A percentile compares a stretch with the other conserved stretches of the same genome.
These are phyloP conservation scores for Kalaharituber pfeilii DNA, from an alignment of 2,329 filamentous ascomycete genomes.

Conservation along the genomic window DNA sequence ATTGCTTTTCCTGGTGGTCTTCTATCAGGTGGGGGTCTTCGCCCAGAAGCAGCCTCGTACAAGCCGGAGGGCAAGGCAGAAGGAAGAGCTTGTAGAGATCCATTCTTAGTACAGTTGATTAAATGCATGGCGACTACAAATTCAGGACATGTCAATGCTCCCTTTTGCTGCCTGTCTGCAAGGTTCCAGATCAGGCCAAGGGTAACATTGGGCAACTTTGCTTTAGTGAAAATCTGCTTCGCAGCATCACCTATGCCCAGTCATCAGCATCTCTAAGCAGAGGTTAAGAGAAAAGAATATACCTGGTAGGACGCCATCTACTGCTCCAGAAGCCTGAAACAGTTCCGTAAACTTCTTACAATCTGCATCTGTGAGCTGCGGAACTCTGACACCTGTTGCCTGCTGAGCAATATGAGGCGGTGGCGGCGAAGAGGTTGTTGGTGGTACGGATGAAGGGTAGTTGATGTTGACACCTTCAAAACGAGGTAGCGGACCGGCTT, in stretches of 20 bases:
- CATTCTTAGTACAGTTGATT: conserved; percentile 75
- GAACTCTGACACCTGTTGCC: conserved; percentile 53
- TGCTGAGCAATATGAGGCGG: conserved; percentile 29
- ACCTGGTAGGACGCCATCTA: conserved; percentile 58
- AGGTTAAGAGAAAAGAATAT: background rate
- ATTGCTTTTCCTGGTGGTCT: conserved; percentile 29
- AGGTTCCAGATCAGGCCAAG: conserved; percentile 94
- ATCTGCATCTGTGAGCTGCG: conserved; percentile 74
- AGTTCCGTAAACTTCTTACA: conserved; percentile 73
- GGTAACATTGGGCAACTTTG: conserved; percentile 71
- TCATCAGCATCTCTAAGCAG: conserved; percentile 8
- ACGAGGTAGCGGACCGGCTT: conserved; percentile 66
- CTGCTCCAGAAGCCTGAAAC: conserved; percentile 74
- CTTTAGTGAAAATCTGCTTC: conserved; percentile 89
- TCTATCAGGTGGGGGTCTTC: conserved; percentile 31
- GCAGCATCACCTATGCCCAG: conserved; percentile 57
- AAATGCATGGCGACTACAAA: conserved; percentile 98
- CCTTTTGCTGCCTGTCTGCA: conserved; percentile 82
- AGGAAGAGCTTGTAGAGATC: conserved; percentile 61
- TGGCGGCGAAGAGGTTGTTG: conserved; percentile 36
- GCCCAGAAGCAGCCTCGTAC: conserved; percentile 72
- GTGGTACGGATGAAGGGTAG: conserved; percentile 25
- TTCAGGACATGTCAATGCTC: conserved; percentile 68
- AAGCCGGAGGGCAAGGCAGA: conserved; percentile 64
- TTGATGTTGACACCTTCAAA: conserved; percentile 58